Evolutionary conservation across 768 basidiomycete genomes (phyloP).

Genomic region (Clavulina sp.): DNA sequence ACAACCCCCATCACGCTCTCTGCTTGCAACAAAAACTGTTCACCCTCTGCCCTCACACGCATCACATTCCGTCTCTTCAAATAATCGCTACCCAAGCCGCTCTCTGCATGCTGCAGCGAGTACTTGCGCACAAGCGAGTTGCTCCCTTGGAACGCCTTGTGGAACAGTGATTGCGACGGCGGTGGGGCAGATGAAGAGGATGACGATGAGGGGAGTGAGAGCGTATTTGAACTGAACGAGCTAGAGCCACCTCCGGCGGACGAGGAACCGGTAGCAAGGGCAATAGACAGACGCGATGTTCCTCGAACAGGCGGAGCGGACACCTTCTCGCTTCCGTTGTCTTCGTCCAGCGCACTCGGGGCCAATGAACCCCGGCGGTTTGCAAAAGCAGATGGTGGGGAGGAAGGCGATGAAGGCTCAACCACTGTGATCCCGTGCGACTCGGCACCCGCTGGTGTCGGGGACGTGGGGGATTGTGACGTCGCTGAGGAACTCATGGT

Average conservation of each 20-base stretch:
- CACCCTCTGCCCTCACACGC: slow-evolving; percentile 76
- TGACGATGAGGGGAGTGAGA: neutral
- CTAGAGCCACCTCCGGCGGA: neutral
- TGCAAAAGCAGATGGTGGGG: slow-evolving; percentile 8
- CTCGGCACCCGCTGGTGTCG: too few species aligned
- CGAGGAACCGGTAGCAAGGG: neutral
- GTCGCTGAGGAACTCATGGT: too few species aligned
- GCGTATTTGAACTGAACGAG: neutral
- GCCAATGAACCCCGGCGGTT: too few species aligned
- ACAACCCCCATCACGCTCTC: slow-evolving; percentile 70
- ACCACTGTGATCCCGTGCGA: too few species aligned
- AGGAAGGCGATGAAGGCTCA: neutral
- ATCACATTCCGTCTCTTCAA: slow-evolving; percentile 87
- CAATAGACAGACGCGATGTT: too few species aligned
- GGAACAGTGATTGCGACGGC: neutral
- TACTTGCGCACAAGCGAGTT: slow-evolving; percentile 46
- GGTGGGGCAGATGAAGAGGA: slow-evolving; percentile 1
- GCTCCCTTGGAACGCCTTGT: slow-evolving; percentile 14
- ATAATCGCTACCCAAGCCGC: slow-evolving; percentile 91
- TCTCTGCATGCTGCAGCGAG: slow-evolving; percentile 78
- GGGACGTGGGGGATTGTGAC: too few species aligned
- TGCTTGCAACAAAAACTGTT: slow-evolving; percentile 92
- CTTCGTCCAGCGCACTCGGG: too few species aligned
- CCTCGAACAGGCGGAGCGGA: too few species aligned
- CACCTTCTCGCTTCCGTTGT: too few species aligned